A percentile compares a stretch with the other conserved stretches of the same genome.
Evolutionary conservation across 805 yeast species (phyloP).

Genomic region (Sugiyamaella smithiae): DNA sequence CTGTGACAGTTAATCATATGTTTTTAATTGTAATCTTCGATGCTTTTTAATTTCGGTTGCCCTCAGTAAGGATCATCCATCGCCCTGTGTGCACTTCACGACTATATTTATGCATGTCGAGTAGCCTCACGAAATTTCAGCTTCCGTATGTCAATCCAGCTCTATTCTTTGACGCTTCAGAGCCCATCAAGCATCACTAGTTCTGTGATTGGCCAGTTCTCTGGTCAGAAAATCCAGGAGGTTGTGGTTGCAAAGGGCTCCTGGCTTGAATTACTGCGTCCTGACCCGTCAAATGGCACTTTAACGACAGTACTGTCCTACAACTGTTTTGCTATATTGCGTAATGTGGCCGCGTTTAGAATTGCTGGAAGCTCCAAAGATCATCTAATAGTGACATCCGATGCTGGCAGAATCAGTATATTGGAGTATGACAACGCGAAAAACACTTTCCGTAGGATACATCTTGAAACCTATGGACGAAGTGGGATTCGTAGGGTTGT

Average conservation of each 20-base stretch:
- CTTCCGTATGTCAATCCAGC: conserved; percentile 18
- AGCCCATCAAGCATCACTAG: conserved; percentile 52
- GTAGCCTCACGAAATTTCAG: conserved; percentile 7
- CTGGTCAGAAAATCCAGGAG: conserved; percentile 57
- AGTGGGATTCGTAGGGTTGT: conserved; percentile 70
- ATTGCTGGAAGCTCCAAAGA: conserved; percentile 55
- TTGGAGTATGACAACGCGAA: conserved; percentile 44
- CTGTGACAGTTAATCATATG: no score
- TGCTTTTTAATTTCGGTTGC: no score
- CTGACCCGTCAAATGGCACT: conserved; percentile 56
- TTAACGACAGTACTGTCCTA: conserved; percentile 44
- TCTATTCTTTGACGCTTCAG: conserved; percentile 72
- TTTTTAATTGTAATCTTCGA: no score
- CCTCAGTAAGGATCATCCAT: no score
- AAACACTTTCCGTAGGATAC: conserved; percentile 41
- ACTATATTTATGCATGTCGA: no score
- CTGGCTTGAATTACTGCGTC: conserved; percentile 50
- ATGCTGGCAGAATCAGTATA: conserved; percentile 68
- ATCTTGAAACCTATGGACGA: conserved; percentile 66
- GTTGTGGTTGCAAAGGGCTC: conserved; percentile 58
- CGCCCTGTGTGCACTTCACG: no score
- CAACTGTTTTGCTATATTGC: conserved; percentile 56
- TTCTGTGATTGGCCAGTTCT: conserved; percentile 68
- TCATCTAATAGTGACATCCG: conserved; percentile 65
- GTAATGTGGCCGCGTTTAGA: conserved; percentile 51